phyloP scores from a whole-genome alignment of 176 grass and related monocot genomes.

The Aegilops sharonensis region DNA sequence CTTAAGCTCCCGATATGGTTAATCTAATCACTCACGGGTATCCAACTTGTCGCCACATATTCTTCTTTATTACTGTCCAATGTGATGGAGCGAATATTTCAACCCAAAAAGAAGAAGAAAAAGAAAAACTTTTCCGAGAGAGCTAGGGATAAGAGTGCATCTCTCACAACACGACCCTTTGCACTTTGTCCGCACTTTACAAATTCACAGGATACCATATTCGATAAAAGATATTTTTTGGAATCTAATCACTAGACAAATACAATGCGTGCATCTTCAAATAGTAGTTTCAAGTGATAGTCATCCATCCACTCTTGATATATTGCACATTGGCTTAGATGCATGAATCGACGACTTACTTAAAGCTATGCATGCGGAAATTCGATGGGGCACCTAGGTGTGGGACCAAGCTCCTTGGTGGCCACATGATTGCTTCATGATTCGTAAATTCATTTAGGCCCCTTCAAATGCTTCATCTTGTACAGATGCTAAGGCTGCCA shows the following conservation, averaged over 20 bases:
- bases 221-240: conserved; percentile 35
- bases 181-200: conserved; percentile 32
- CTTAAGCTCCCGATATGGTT: not conserved
- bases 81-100: conserved; percentile 57
- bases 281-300: not conserved
- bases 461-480: no score
- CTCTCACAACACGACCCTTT: conserved; percentile 30
- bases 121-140: not conserved
- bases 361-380: not conserved
- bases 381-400: no score
- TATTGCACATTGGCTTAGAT: not conserved
- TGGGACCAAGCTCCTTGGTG: no score
- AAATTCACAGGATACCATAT: conserved; percentile 46
- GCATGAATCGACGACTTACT: not conserved
- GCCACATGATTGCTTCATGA: no score
- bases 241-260: not conserved
- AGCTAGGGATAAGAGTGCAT: conserved; percentile 43
- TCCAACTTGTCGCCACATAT: conserved; percentile 46
- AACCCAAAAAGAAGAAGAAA: conserved; percentile 6
- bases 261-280: not conserved
- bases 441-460: no score
- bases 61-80: conserved; percentile 51
- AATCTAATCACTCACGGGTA: conserved; percentile 14
- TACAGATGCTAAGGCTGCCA: no score
- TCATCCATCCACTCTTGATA: not conserved